These are phyloP conservation scores for Geranium brycei DNA, from an alignment of 345 rosid genomes.

Conservation along the genomic window DNA sequence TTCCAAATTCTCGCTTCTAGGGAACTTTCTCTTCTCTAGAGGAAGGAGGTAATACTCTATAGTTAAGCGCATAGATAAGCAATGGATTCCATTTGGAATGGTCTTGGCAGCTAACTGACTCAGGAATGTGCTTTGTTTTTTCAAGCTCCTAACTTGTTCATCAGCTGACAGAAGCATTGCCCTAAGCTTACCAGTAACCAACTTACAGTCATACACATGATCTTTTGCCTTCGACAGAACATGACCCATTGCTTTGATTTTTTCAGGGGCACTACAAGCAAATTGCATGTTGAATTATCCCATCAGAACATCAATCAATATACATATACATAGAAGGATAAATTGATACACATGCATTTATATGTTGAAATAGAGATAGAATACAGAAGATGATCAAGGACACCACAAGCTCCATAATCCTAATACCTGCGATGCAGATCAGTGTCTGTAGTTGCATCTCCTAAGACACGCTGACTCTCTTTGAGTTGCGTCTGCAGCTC, in stretches of 20 bases:
- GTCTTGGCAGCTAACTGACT: conserved; percentile 99
- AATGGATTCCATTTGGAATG: conserved; percentile 89
- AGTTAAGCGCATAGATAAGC: conserved; percentile 90
- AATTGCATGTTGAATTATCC: neutral
- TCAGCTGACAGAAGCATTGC: conserved; percentile 98
- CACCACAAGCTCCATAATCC: neutral
- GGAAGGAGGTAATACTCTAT: conserved; percentile 86
- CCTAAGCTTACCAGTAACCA: conserved; percentile 90
- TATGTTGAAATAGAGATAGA: conserved; percentile 1
- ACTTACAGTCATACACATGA: conserved; percentile 82
- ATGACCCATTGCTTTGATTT: conserved; percentile 86
- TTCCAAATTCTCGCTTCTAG: conserved; percentile 74
- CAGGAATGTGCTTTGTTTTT: conserved; percentile 96
- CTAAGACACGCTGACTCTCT: conserved; percentile 72
- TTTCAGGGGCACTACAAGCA: conserved; percentile 50
- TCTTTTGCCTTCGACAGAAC: conserved; percentile 68
- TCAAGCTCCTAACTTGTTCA: conserved; percentile 94
- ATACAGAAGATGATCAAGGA: conserved; percentile 3
- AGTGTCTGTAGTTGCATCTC: conserved; percentile 65
- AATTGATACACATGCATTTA: too few species aligned
- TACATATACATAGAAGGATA: too few species aligned
- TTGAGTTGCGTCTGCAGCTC: conserved; percentile 71
- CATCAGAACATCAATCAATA: neutral
- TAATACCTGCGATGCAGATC: conserved; percentile 70
- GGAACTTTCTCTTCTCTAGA: conserved; percentile 80